A percentile compares a stretch with the other conserved stretches of the same genome.
Conservation (phyloP, 129 eudicot genomes). For the Saposhnikovia divaricata region DNA sequence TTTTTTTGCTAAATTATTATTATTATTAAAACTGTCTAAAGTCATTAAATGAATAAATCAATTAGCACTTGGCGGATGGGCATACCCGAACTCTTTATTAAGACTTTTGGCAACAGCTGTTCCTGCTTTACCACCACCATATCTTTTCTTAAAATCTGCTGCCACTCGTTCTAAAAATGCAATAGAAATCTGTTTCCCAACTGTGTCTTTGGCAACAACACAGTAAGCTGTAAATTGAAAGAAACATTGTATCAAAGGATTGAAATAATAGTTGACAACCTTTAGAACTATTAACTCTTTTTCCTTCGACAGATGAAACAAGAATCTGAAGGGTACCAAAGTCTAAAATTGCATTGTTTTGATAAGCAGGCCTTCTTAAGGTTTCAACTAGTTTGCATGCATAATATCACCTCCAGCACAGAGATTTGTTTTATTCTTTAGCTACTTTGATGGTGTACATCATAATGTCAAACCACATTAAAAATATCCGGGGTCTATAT, state of each 20-base stretch:
- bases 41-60: background rate
- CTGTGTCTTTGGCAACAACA: constrained; percentile 83
- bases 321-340: background rate
- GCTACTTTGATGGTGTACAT: background rate
- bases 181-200: constrained; percentile 74
- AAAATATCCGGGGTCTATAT: background rate
- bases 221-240: constrained; percentile 59
- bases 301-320: background rate
- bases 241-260: background rate
- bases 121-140: constrained; percentile 92
- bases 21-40: background rate
- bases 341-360: background rate
- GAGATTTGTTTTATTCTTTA: background rate
- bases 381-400: background rate
- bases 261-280: constrained; percentile 7
- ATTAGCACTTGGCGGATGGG: background rate
- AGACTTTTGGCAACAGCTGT: constrained; percentile 86
- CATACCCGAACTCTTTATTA: constrained; percentile 80
- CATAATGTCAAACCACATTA: background rate
- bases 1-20: no score
- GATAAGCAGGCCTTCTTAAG: background rate
- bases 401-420: background rate
- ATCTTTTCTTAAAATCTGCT: constrained; percentile 76
- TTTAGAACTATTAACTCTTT: background rate
- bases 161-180: constrained; percentile 76